Conservation (phyloP, 1,284 basidiomycete genomes). For the Ceraceosorus guamensis region DNA sequence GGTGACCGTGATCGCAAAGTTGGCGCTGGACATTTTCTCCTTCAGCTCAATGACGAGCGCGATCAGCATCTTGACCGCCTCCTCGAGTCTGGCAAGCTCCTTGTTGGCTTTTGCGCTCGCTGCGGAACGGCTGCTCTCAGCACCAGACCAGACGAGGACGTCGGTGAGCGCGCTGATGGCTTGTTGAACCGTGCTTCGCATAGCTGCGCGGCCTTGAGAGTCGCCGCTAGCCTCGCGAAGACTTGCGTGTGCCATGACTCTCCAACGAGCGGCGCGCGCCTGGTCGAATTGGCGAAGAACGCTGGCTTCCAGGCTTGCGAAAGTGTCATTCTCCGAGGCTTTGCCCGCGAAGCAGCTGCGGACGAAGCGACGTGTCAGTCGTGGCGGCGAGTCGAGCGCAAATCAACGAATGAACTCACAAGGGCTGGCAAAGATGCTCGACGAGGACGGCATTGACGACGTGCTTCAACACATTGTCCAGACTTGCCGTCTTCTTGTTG, state of each 20-base stretch:
- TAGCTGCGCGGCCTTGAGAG: not conserved
- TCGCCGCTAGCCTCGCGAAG: not conserved
- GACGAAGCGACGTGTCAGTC: not conserved
- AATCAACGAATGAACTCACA: too few species aligned
- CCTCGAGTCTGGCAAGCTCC: not conserved
- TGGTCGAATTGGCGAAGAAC: constrained; percentile 1
- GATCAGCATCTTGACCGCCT: not conserved
- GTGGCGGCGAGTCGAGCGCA: too few species aligned
- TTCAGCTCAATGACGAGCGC: not conserved
- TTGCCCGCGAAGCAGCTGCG: constrained; percentile 1
- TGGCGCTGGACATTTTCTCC: constrained; percentile 5
- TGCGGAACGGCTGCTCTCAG: not conserved
- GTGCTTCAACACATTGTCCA: too few species aligned
- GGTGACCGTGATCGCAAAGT: not conserved
- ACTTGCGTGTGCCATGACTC: not conserved
- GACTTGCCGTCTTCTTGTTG: not conserved
- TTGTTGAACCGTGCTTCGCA: not conserved
- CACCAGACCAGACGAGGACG: not conserved
- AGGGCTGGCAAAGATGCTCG: too few species aligned
- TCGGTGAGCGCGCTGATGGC: not conserved
- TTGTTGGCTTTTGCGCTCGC: not conserved
- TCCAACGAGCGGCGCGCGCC: constrained; percentile 3
- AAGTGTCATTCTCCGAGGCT: not conserved
- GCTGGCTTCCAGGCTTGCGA: not conserved
- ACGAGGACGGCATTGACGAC: too few species aligned